Conservation (phyloP, 495 filamentous ascomycete genomes). For the Hypoxylon crocopeplum region DNA sequence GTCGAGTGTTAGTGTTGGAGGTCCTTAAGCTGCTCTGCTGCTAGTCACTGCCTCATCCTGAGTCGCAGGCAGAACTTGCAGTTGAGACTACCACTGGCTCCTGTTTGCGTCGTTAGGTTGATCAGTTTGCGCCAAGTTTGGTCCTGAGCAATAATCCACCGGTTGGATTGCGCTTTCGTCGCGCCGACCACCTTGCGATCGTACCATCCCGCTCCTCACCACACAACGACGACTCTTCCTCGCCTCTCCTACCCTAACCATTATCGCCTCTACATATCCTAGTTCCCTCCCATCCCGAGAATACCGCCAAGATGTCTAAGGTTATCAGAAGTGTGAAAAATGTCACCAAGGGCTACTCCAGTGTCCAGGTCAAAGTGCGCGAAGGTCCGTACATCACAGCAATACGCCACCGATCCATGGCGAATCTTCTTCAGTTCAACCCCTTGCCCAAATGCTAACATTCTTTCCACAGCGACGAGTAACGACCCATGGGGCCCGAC, state of each 20-base stretch:
- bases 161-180: conserved; percentile 39
- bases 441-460: conserved; percentile 27
- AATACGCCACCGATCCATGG: neutral
- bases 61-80: conserved; percentile 12
- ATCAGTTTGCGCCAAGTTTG: conserved; percentile 10
- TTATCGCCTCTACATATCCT: conserved; percentile 4
- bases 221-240: conserved; percentile 4
- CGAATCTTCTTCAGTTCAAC: neutral
- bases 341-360: conserved; percentile 98
- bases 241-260: conserved; percentile 1
- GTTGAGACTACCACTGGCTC: neutral
- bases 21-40: too few relatives aligned
- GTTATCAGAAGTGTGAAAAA: conserved; percentile 99
- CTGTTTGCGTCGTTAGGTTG: neutral
- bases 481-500: conserved; percentile 99
- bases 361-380: conserved; percentile 97
- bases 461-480: conserved; percentile 76
- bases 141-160: conserved; percentile 35
- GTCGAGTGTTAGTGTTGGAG: conserved; percentile 6
- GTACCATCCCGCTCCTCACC: conserved; percentile 19
- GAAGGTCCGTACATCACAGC: conserved; percentile 75
- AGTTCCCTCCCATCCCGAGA: conserved; percentile 3
- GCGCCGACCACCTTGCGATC: conserved; percentile 32
- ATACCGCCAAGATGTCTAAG: conserved; percentile 78
- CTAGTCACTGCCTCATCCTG: conserved; percentile 10